Evolutionary conservation across 352 stramenopile genomes (phyloP), one percentile per base, ranked within the genome.

Genomic region (Phytopythium montanum): DNA sequence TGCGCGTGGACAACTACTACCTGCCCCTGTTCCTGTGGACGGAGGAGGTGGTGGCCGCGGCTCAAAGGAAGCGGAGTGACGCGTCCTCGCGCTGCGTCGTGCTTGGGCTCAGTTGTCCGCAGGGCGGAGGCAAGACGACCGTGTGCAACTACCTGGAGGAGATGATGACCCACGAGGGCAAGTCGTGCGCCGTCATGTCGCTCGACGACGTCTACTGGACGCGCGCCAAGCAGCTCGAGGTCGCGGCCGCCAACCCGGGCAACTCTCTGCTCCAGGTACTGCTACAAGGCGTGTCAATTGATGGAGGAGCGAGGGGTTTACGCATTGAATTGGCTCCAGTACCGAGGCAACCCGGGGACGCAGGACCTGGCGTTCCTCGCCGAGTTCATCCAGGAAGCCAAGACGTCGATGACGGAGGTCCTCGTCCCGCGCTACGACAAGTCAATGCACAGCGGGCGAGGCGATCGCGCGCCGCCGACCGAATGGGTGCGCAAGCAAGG

Each of bases 121-220:
- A 95, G 70, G 87, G 87, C 13, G 81, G 85, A 9, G 87, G 87
- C 23, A 96, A 95, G 62, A 96, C 87, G 10, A 96, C 87, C 21
- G 69, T 78, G n/a, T 84, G 73, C n/a, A 68, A 72, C 39, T 79
- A 89, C 52, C 72, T 96, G 28, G 70, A 91, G 60, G 66, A 88
- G 51, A 72, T 85, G 52, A 55, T 95, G 23, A 41, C 62, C 28
- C 46, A 76, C 23, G 67, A 67, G 29, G 85, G 85, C 19, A 87
- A 78, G 52, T 72, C 67, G 14, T 93, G 85, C 53, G 87, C 82
- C 19, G 72, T 89, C 28, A 64, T 96, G 51, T 96, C 87, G 23
- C 60, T 94, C 29, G 87, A 96, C 53, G 87, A 96, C 51, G 84
- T 94, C 36, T 96, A 96, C 61, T 77, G 82, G 61, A 85, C 73